Conservation (phyloP, 768 basidiomycete species). For the Boletus insuetus region DNA sequence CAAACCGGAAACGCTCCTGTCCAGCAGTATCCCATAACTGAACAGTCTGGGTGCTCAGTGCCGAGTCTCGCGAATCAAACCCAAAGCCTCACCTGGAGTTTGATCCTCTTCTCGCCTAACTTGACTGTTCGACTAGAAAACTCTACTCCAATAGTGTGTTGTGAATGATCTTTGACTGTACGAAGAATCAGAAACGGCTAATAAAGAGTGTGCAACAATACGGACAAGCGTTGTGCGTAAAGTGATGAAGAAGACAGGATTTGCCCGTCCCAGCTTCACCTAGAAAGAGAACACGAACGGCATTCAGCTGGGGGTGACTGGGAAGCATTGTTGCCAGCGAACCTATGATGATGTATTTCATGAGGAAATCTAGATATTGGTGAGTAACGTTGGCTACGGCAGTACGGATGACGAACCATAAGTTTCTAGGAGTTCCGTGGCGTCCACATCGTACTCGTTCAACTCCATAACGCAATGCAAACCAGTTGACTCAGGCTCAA, state of each 20-base stretch:
- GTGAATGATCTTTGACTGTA: conserved; percentile 93
- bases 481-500: not conserved
- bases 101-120: conserved; percentile 91
- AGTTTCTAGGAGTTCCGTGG: conserved; percentile 90
- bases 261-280: conserved; percentile 98
- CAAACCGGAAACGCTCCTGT: conserved; percentile 87
- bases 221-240: conserved; percentile 93
- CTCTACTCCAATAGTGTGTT: conserved; percentile 98
- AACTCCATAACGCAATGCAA: conserved; percentile 45
- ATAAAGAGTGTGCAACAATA: conserved; percentile 18
- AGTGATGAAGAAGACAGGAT: conserved; percentile 94
- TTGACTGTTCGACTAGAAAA: conserved; percentile 93
- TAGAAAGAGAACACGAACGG: conserved; percentile 29
- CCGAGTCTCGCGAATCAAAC: not conserved
- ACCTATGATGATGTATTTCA: conserved; percentile 99
- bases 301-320: conserved; percentile 7
- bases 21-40: conserved; percentile 98
- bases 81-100: conserved; percentile 71
- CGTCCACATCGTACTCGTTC: conserved; percentile 73
- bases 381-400: conserved; percentile 11
- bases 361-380: conserved; percentile 79
- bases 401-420: conserved; percentile 59
- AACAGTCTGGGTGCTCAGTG: conserved; percentile 13
- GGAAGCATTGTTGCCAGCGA: conserved; percentile 16
- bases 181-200: conserved; percentile 4